phyloP scores from a whole-genome alignment of 805 yeast genomes.

The Zygoascus biomembranicola region DNA sequence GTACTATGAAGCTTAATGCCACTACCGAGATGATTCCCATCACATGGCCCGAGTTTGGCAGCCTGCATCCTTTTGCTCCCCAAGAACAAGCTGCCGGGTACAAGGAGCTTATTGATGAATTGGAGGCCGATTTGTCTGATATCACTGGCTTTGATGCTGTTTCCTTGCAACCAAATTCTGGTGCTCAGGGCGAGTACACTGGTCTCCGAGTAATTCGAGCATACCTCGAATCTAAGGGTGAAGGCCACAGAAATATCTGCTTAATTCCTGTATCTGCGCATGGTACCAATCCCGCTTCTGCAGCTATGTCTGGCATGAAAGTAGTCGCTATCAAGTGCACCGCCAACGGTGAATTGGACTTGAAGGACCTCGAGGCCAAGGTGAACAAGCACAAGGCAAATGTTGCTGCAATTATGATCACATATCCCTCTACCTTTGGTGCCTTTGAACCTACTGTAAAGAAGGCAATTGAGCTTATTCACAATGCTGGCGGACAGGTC shows the following conservation, averaged over 20 bases:
- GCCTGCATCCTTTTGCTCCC: conserved; percentile 92
- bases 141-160: conserved; percentile 91
- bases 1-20: conserved; percentile 96
- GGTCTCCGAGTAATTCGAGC: conserved; percentile 82
- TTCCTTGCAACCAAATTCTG: conserved; percentile 92
- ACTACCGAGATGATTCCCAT: conserved; percentile 93
- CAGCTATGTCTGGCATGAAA: conserved; percentile 92
- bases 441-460: conserved; percentile 88
- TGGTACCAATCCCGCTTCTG: conserved; percentile 98
- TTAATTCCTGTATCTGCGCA: conserved; percentile 96
- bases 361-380: conserved; percentile 64
- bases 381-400: conserved; percentile 59
- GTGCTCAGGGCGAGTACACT: conserved; percentile 97
- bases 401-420: conserved; percentile 90
- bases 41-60: conserved; percentile 87
- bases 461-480: conserved; percentile 79
- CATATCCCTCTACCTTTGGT: conserved; percentile 97
- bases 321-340: conserved; percentile 90
- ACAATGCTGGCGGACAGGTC: conserved; percentile 85
- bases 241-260: conserved; percentile 71
- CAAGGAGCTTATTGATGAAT: conserved; percentile 59
- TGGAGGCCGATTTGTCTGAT: conserved; percentile 77
- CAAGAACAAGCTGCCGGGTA: conserved; percentile 84
- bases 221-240: conserved; percentile 64
- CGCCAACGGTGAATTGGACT: conserved; percentile 76